Evolutionary conservation across 2,329 filamentous ascomycete species (phyloP).

Genomic region (Alternaria alternata): DNA sequence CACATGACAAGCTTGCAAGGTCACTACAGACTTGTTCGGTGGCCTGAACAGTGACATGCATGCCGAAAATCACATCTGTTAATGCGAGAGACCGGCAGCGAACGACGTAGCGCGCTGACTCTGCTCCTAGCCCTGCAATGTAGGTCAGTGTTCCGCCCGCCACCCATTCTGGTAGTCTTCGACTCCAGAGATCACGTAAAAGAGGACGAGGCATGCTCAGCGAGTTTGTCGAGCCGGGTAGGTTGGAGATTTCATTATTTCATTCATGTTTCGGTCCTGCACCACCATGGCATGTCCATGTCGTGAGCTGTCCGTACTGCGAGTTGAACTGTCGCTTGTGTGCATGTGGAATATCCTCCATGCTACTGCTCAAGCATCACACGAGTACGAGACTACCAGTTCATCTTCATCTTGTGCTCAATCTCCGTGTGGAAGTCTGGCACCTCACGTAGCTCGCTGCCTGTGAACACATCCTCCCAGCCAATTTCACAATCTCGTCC

Average conservation of each 20-base stretch:
- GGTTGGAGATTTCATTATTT: not conserved
- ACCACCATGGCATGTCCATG: not conserved
- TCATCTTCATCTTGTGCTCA: constrained; percentile 90
- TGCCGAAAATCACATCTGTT: no score
- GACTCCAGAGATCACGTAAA: not conserved
- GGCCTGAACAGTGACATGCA: no score
- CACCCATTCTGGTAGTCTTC: no score
- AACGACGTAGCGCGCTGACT: no score
- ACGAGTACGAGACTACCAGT: constrained; percentile 49
- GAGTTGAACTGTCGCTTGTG: not conserved
- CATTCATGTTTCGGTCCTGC: not conserved
- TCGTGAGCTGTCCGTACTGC: not conserved
- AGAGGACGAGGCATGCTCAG: not conserved
- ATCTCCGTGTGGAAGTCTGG: constrained; percentile 89
- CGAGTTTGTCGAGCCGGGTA: not conserved
- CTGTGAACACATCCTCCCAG: constrained; percentile 94
- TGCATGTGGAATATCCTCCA: not conserved
- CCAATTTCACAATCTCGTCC: constrained; percentile 78
- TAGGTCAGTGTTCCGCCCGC: no score
- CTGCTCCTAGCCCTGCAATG: no score
- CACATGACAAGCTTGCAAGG: not conserved
- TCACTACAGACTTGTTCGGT: not conserved
- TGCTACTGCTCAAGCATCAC: not conserved
- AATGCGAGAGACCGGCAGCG: no score
- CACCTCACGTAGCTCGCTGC: constrained; percentile 73